Evolutionary conservation across 2,329 filamentous ascomycete species (phyloP).

Genomic region (Endocalyx cinctus): DNA sequence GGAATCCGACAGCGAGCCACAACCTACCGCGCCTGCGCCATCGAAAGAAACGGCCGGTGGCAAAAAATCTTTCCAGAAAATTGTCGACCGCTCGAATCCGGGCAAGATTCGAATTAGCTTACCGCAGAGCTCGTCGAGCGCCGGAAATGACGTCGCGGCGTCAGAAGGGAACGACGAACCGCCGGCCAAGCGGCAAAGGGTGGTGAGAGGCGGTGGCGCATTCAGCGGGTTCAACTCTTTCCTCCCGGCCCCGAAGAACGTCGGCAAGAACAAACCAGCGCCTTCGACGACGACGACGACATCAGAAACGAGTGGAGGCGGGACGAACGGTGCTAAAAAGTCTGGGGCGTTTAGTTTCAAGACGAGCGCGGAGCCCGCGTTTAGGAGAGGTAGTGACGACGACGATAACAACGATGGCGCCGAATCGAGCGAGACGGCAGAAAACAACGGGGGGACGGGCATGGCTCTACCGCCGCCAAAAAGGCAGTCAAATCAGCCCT

Average conservation of each 20-base stretch:
- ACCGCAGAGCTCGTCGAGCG: slow-evolving; percentile 43
- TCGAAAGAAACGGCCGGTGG: slow-evolving; percentile 23
- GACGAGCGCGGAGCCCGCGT: slow-evolving; percentile 79
- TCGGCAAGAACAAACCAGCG: slow-evolving; percentile 31
- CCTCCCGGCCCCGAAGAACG: slow-evolving; percentile 75
- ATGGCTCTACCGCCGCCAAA: slow-evolving; percentile 37
- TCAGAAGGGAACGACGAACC: slow-evolving; percentile 44
- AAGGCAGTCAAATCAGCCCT: slow-evolving; percentile 33
- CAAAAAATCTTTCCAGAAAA: slow-evolving; percentile 68
- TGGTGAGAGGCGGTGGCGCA: slow-evolving; percentile 45
- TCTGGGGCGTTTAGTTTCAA: slow-evolving; percentile 69
- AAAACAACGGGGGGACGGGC: slow-evolving; percentile 15
- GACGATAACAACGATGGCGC: slow-evolving; percentile 15
- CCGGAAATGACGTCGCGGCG: slow-evolving; percentile 27
- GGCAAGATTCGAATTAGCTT: slow-evolving; percentile 82
- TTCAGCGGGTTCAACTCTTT: slow-evolving; percentile 84
- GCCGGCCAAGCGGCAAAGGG: slow-evolving; percentile 67
- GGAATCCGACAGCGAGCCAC: slow-evolving; percentile 56
- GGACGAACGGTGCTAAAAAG: slow-evolving; percentile 35
- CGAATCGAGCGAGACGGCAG: not conserved
- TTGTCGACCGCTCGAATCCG: slow-evolving; percentile 75
- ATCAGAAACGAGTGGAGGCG: slow-evolving; percentile 23
- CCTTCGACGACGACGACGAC: too few relatives aligned
- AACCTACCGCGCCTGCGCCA: slow-evolving; percentile 7
- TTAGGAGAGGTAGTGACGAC: slow-evolving; percentile 55